phyloP scores from a whole-genome alignment of 2,329 filamentous ascomycete species.

The Talaromyces atroroseus region DNA sequence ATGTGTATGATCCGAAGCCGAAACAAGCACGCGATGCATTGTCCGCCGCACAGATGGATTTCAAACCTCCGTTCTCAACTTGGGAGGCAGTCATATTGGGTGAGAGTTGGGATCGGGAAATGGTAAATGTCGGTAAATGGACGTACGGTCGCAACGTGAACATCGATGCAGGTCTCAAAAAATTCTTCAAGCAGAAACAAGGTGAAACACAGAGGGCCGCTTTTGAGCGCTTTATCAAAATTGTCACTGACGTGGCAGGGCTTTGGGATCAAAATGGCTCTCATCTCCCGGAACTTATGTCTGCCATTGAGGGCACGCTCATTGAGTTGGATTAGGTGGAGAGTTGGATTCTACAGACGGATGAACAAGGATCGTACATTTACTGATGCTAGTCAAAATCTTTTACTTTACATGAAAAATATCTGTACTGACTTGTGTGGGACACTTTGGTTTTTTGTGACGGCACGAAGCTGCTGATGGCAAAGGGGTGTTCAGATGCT shows the following conservation, averaged over 20 bases:
- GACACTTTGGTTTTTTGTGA: too few relatives aligned
- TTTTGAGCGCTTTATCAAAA: conserved; percentile 31
- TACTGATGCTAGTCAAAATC: background rate
- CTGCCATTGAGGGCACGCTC: background rate
- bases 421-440: background rate
- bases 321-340: conserved; percentile 3
- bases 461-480: too few relatives aligned
- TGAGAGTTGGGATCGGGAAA: conserved; percentile 32
- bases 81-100: conserved; percentile 37
- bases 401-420: background rate
- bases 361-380: background rate
- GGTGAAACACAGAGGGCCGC: conserved; percentile 19
- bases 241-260: conserved; percentile 30
- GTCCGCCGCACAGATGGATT: conserved; percentile 15
- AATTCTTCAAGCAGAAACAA: conserved; percentile 31
- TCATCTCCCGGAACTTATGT: background rate
- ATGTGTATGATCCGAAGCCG: conserved; percentile 26
- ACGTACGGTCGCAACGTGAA: conserved; percentile 29
- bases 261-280: conserved; percentile 21
- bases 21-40: background rate
- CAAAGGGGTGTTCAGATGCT: too few relatives aligned
- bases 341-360: background rate
- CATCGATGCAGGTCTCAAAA: conserved; percentile 21
- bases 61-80: conserved; percentile 18
- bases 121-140: conserved; percentile 31